Conservation (phyloP, 2,329 filamentous ascomycete genomes). For the Macroventuria anomochaeta region DNA sequence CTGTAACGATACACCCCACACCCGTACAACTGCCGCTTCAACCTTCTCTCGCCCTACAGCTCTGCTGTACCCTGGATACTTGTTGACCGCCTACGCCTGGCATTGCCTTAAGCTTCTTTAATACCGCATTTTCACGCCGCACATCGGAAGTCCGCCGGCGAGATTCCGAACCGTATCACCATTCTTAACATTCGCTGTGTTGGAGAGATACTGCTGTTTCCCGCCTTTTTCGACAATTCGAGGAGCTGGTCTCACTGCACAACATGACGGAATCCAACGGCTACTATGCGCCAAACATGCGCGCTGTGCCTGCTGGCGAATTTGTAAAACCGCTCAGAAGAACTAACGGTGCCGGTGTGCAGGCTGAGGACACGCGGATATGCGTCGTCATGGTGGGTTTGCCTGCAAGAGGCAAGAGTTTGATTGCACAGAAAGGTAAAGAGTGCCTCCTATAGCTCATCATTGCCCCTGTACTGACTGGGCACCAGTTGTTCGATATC, state of each 20-base stretch:
- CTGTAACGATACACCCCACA: slow-evolving; percentile 36
- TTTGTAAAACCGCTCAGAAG: slow-evolving; percentile 53
- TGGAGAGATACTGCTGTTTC: slow-evolving; percentile 23
- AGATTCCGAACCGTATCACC: slow-evolving; percentile 36
- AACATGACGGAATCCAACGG: slow-evolving; percentile 47
- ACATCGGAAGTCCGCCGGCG: slow-evolving; percentile 41
- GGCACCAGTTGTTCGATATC: slow-evolving; percentile 68
- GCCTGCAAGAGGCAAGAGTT: slow-evolving; percentile 93
- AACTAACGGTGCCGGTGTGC: slow-evolving; percentile 71
- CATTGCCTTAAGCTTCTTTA: slow-evolving; percentile 3
- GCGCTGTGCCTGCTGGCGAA: slow-evolving; percentile 51
- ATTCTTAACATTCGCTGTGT: slow-evolving; percentile 23
- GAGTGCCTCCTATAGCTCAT: neutral
- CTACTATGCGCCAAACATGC: slow-evolving; percentile 49
- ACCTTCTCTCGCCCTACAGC: slow-evolving; percentile 15
- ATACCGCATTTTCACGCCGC: slow-evolving; percentile 28
- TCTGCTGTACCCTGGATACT: slow-evolving; percentile 14
- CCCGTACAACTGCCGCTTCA: slow-evolving; percentile 33
- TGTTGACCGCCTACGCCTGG: slow-evolving; percentile 27
- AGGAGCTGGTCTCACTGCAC: slow-evolving; percentile 38
- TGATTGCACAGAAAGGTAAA: slow-evolving; percentile 95
- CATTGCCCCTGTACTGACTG: slow-evolving; percentile 16
- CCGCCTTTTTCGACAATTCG: slow-evolving; percentile 21
- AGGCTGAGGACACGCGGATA: slow-evolving; percentile 95
- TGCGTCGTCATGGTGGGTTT: slow-evolving; percentile 99